phyloP scores from a whole-genome alignment of 2,329 filamentous ascomycete species.

The Paracorniculantispora psalliotae region DNA sequence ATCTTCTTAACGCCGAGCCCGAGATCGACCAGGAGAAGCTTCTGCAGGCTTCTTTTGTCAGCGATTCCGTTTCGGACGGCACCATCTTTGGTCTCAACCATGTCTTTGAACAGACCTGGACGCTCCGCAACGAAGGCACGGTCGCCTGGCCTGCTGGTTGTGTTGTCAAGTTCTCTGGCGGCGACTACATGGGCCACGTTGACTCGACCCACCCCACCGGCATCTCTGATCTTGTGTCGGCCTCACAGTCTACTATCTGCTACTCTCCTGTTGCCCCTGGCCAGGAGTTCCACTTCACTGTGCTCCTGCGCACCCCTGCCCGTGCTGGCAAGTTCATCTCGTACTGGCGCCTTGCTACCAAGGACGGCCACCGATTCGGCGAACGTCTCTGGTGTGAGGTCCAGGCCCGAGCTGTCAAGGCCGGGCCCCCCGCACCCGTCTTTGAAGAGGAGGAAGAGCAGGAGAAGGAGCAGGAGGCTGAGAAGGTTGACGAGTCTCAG shows the following conservation, averaged over 20 bases:
- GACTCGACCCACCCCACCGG: slow-evolving; percentile 76
- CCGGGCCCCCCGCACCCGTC: slow-evolving; percentile 22
- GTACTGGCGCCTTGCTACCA: slow-evolving; percentile 89
- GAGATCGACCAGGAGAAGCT: slow-evolving; percentile 26
- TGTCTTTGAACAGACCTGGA: slow-evolving; percentile 87
- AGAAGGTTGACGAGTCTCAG: slow-evolving; percentile 17
- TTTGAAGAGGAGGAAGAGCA: slow-evolving; percentile 20
- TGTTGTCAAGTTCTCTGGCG: slow-evolving; percentile 85
- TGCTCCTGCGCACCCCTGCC: slow-evolving; percentile 74
- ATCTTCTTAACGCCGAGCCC: slow-evolving; percentile 16
- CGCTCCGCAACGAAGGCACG: slow-evolving; percentile 77
- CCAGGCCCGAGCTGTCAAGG: slow-evolving; percentile 51
- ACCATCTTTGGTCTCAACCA: slow-evolving; percentile 64
- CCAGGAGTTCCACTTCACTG: slow-evolving; percentile 73
- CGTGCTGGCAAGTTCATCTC: slow-evolving; percentile 79
- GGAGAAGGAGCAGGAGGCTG: slow-evolving; percentile 27
- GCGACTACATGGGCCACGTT: slow-evolving; percentile 93
- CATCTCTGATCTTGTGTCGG: slow-evolving; percentile 68
- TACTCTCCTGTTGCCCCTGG: slow-evolving; percentile 65
- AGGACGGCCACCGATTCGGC: slow-evolving; percentile 77
- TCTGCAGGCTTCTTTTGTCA: slow-evolving; percentile 60
- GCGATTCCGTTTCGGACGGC: slow-evolving; percentile 75
- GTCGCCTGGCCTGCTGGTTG: slow-evolving; percentile 82
- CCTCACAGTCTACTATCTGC: slow-evolving; percentile 78
- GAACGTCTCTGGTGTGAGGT: slow-evolving; percentile 96